Evolutionary conservation across 208 protist genomes (phyloP), one percentile per base, ranked within the genome.

Genomic region (Leishmania tarentolae): DNA sequence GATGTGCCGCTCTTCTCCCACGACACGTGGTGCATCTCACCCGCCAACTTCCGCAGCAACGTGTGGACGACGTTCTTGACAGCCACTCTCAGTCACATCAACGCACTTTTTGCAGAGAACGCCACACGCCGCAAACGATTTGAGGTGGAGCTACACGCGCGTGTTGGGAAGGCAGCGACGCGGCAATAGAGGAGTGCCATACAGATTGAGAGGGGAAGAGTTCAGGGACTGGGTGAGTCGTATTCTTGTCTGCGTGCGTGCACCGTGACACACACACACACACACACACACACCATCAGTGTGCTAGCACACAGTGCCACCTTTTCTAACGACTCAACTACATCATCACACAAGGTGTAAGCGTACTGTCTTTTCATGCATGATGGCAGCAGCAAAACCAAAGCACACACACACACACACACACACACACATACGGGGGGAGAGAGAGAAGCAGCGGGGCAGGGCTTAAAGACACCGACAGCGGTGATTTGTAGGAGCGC

Each of bases 21-120:
- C 24, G 81, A 83, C 24, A 42, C 65, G 50, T 95, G 93, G 91
- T 74, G 93, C 42, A 73, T 94, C 56, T 82, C 87, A 1, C 42
- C 69, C 28, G 76, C 56, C 13, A 40, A 80, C 74, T 84, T 84
- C 24, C 50, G 65, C 73, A 68, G 66, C 52, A 63, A 66, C 0
- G 83, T 78, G 50, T 95, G 90, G 91, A 61, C 40, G 7, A 17
- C 24, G 24, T 75, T 94, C 24, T 75, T 97, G 40, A 85, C 57
- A 21, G 79, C 84, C 44, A 59, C 81, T 11, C 42, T 93, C 13
- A 47, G n/a, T 50, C 89, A 94, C 68, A 79, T 87, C n/a, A 94
- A 94, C 77, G 69, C 44, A 2, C 85, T 95, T 24, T 95, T 97
- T 84, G 70, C 63, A 13, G 89, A 91, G 65, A 94, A 96, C 77